Base-by-base conservation (phyloP, 2,329 filamentous ascomycete genomes). In the Fusarium devonianum region DNA sequence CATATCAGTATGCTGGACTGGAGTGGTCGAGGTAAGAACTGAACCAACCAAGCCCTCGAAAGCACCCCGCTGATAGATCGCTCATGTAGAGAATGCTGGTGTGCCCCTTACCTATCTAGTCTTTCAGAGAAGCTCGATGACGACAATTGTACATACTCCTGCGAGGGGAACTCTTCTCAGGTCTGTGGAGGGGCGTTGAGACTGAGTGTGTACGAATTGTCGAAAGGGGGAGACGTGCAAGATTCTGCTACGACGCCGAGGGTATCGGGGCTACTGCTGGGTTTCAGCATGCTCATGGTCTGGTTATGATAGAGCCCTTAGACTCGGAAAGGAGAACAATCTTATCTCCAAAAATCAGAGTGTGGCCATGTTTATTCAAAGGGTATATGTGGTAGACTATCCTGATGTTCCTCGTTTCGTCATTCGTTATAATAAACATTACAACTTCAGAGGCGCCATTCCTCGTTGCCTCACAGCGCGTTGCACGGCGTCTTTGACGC, bases 81-180 rank as follows among this genome's bases (percentile, higher is more conserved):
- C 5, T 28, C 18, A 21, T 40, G 23, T 23, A 81, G 80, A 44
- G 82, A 85, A 70, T 86, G 83, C 74, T 86, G 81, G 76, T 86
- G 84, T 67, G 74, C 78, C 16, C 71, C 76, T 13, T 70, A 71
- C 35, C 61, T 86, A n/a, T 75, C 75, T 7, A 66, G 69, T 7
- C 72, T 82, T 17, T 75, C 79, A 12, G 65, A 62, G 8, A 74
- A 75, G 52, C 66, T 83, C 8, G 60, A 73, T 21, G 81, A 84
- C 16, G 58, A 56, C 13, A 69, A 70, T 3, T 86, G 83, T 67
- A 68, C 77, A 47, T 73, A 78, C 22, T 68, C 79, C 0, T 86
- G 84, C 57, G 75, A 79, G 34, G 83, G 82, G 2, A 78, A 83
- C 63, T 67, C 68, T 12, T 72, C 68, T 2, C 73, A 79, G 37